Base-by-base conservation (phyloP, 192 early-diverging fungal genomes). In the Podila horticola region DNA sequence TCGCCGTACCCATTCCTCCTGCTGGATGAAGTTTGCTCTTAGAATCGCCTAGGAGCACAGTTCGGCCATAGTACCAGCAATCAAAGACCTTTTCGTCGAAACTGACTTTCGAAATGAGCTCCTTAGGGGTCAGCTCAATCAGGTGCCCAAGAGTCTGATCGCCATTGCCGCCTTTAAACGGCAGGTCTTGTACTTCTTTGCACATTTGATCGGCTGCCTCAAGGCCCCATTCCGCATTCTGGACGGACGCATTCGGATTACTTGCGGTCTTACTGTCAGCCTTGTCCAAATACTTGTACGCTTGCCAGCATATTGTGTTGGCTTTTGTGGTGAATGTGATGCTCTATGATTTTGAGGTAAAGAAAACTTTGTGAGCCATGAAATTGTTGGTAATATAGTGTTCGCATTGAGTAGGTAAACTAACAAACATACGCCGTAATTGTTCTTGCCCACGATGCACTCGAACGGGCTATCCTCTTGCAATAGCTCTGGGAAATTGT, bases 61-160 rank as follows among this genome's bases (percentile, higher is more conserved):
- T 69, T 24, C 67, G 55, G 1, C 55, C 55, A 6, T 12, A 33
- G n/a, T 58, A 60, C 67, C 67, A 69, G 6, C 58, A 61, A 12
- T 61, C 36, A 41, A 61, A 70, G 5, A 70, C 45, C 45, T 70
- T 70, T 19, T 70, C 68, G 28, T 70, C 68, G 5, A 70, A 48
- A 22, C 59, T 41, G 29, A 70, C 68, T 58, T 70, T 70, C 7
- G 68, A 70, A 26, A 70, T 49, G 19, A 31, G 26, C 0, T 70
- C 58, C 58, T 48, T 48, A 1, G 57, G 58, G 7, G 68, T 50
- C 34, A 12, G 24, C 6, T 60, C 68, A 10, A 62, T 62, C 7
- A 70, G 29, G 17, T 70, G 24, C 4, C 68, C 68, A 24, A 70
- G 19, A 19, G 68, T 70, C 30, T 26, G 15, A 6, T 20, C 19